Evolutionary conservation across 176 grass and related monocot genomes (phyloP).

Genomic region (maize (Zea mays)): DNA sequence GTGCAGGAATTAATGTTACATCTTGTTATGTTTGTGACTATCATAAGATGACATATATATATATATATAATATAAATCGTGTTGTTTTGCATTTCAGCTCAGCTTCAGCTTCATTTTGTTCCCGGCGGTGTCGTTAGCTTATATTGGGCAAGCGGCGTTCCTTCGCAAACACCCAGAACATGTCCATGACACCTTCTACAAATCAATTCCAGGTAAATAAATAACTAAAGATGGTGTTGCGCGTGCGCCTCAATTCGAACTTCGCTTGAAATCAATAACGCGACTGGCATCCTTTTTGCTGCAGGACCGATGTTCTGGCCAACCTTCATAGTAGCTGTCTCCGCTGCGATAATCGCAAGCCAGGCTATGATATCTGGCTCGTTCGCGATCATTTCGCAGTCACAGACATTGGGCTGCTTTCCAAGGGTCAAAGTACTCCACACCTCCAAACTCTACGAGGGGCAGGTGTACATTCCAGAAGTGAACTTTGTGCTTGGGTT

Average conservation of each 20-base stretch:
- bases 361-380: conserved; percentile 66
- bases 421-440: conserved; percentile 52
- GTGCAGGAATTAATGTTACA: neutral
- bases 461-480: conserved; percentile 64
- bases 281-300: neutral
- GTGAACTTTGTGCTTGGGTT: conserved; percentile 51
- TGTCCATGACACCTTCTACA: conserved; percentile 49
- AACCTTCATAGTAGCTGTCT: conserved; percentile 50
- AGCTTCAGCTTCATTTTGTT: conserved; percentile 45
- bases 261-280: neutral
- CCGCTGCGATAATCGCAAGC: conserved; percentile 54
- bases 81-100: conserved; percentile 28
- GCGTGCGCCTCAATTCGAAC: neutral
- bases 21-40: neutral
- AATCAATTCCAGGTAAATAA: conserved; percentile 50
- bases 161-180: conserved; percentile 42
- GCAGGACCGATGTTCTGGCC: conserved; percentile 56
- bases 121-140: conserved; percentile 52
- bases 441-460: conserved; percentile 51
- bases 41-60: neutral
- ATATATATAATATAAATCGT: neutral
- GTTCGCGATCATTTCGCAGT: conserved; percentile 54
- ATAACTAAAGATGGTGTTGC: neutral
- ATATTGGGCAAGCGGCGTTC: conserved; percentile 56
- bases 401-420: conserved; percentile 53